Base-by-base conservation (phyloP, 2,329 filamentous ascomycete species). In the Zasmidium cellare region DNA sequence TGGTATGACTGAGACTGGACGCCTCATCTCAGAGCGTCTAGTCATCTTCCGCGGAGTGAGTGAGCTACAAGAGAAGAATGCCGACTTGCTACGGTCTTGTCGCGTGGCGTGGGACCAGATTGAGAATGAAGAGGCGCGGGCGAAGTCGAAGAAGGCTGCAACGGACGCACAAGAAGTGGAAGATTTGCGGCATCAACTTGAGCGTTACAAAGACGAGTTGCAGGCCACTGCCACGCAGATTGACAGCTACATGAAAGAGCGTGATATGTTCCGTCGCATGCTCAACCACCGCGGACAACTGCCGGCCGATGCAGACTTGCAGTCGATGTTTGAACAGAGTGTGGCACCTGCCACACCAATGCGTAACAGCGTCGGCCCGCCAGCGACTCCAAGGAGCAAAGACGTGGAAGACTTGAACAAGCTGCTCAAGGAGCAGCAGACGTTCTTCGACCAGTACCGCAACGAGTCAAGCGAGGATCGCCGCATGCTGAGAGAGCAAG, bases 241-340 rank as follows among this genome's bases (percentile, higher is more conserved):
- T 63, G 91, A 96, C 78, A 96, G 91, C 73, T 96, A 96, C 73
- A 91, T 94, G 72, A 91, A 92, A 68, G 94, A 99, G 77, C 88
- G 94, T 61, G 93, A 99, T 72, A 97, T 97, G 85, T 97, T 97
- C 87, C 87, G 93, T 20, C 91, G 92, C 53, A 92, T 97, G 80
- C 84, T 97, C 25, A 90, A 93, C 65, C 90, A 94, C 61, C 83
- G 86, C 57, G 85, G 86, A 18, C 83, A 86, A 57, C 58, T 82
- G 74, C 87, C 76, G 72, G 80, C 70, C 69, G 83, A 70, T 71
- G 84, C 72, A 12, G 88, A 92, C 59, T 79, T 88, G 45, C 82
- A 84, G 16, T 87, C 87, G 1, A 80, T 87, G 51, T 87, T 96
- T 69, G 90, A 88, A 1, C 86, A 87, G 66, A 90, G 89, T 18